These are phyloP conservation scores for Zopfia rhizophila DNA, from an alignment of 2,329 filamentous ascomycete species.

Conservation along the genomic window DNA sequence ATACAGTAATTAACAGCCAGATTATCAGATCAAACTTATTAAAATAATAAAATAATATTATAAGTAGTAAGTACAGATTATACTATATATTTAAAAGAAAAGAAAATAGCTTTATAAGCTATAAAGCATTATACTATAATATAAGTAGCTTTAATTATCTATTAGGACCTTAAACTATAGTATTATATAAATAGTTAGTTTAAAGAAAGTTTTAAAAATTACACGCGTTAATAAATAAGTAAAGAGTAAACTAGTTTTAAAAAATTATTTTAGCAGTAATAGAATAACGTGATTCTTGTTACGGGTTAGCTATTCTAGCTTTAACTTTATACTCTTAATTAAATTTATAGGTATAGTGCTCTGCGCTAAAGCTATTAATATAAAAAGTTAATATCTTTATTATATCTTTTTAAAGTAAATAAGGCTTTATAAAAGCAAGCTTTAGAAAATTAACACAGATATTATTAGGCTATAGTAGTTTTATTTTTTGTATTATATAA, in stretches of 20 bases:
- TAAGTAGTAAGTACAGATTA: slow-evolving; percentile 28
- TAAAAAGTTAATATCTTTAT: slow-evolving; percentile 44
- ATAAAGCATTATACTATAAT: slow-evolving; percentile 34
- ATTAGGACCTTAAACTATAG: slow-evolving; percentile 12
- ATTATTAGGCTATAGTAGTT: slow-evolving; percentile 25
- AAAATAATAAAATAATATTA: background rate
- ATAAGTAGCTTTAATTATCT: background rate
- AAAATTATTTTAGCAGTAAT: slow-evolving; percentile 28
- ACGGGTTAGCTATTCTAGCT: slow-evolving; percentile 9
- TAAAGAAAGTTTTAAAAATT: slow-evolving; percentile 6
- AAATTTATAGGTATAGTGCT: slow-evolving; percentile 26
- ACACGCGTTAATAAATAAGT: slow-evolving; percentile 10
- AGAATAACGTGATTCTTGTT: slow-evolving; percentile 24
- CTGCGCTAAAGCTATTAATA: slow-evolving; percentile 44
- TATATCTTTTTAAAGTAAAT: slow-evolving; percentile 38
- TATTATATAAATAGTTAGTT: slow-evolving; percentile 16
- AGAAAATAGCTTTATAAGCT: slow-evolving; percentile 23
- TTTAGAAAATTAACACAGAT: slow-evolving; percentile 9
- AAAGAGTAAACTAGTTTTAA: slow-evolving; percentile 23
- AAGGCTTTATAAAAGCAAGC: slow-evolving; percentile 13
- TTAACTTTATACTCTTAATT: slow-evolving; percentile 38
- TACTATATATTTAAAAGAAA: slow-evolving; percentile 33
- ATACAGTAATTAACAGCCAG: slow-evolving; percentile 41
- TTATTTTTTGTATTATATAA: slow-evolving; percentile 26
- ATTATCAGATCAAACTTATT: slow-evolving; percentile 35